Percentiles rank a stretch among this genome's conserved stretches.
Conservation (phyloP, 257 asterid genomes). For the Solanum chmielewskii region DNA sequence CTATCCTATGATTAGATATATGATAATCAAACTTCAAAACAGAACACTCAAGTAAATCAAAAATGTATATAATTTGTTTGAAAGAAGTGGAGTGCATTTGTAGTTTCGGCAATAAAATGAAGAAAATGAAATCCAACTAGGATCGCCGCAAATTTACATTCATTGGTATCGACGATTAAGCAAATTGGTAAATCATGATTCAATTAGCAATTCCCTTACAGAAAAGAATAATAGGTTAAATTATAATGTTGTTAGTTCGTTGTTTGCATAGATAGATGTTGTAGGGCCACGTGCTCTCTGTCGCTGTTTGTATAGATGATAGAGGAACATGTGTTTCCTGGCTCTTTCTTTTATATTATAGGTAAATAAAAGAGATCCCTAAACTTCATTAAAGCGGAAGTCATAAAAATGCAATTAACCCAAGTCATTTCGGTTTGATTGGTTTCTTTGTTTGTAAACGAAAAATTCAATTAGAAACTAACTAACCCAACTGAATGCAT, state of each 20-base stretch:
- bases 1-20: not conserved
- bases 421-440: not conserved
- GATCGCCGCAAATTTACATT: not conserved
- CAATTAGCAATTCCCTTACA: not conserved
- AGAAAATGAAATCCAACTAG: not conserved
- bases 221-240: not conserved
- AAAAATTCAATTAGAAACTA: not conserved
- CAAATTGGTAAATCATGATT: not conserved
- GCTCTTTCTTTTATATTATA: not conserved
- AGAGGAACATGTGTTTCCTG: not conserved
- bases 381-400: not conserved
- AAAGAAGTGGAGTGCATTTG: not conserved
- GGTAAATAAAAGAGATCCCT: not conserved
- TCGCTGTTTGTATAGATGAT: not conserved
- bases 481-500: not conserved
- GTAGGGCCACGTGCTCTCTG: not conserved
- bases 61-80: not conserved
- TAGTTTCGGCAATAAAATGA: not conserved
- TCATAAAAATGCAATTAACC: not conserved
- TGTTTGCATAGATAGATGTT: not conserved
- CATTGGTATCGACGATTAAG: not conserved
- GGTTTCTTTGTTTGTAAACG: not conserved
- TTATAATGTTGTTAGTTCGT: not conserved
- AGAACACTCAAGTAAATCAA: not conserved
- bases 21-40: not conserved